Evolutionary conservation across 192 early-diverging fungal species (phyloP).

Genomic region (Backusella tarrabulga): DNA sequence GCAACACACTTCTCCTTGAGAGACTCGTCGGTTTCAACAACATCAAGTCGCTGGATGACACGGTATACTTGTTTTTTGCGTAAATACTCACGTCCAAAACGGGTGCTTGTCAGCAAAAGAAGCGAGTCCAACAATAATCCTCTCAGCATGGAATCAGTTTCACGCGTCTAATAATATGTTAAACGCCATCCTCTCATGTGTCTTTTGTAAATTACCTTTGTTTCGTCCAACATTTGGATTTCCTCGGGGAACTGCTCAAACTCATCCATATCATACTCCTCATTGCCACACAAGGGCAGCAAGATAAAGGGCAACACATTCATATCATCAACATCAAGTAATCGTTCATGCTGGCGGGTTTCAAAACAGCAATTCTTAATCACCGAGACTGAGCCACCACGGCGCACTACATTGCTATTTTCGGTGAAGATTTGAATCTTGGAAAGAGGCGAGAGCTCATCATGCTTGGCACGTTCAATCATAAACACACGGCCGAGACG

Average conservation of each 20-base stretch:
- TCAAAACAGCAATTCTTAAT: constrained; percentile 92
- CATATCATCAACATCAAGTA: constrained; percentile 68
- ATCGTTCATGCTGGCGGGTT: constrained; percentile 58
- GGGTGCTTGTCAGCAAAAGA: constrained; percentile 73
- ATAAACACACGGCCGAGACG: constrained; percentile 69
- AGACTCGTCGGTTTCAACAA: constrained; percentile 67
- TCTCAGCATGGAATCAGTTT: constrained; percentile 72
- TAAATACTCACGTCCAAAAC: constrained; percentile 75
- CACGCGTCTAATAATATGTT: constrained; percentile 55
- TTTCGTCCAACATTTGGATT: constrained; percentile 77
- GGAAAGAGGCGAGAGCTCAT: constrained; percentile 69
- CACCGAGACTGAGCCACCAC: constrained; percentile 82
- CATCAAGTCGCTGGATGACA: constrained; percentile 82
- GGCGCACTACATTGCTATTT: constrained; percentile 79
- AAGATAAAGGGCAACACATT: constrained; percentile 88
- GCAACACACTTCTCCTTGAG: constrained; percentile 71
- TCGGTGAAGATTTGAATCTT: constrained; percentile 87
- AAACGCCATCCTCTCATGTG: too few species aligned
- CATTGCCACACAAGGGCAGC: constrained; percentile 87
- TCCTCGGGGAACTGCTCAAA: constrained; percentile 94
- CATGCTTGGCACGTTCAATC: constrained; percentile 60
- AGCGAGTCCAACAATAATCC: constrained; percentile 77
- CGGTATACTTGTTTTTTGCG: constrained; percentile 82
- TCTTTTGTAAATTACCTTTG: constrained; percentile 49
- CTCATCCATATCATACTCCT: constrained; percentile 92